Percentiles rank a stretch among this genome's conserved stretches.
Evolutionary conservation across 345 rosid species (phyloP).

Genomic region (Trapa incisa): DNA sequence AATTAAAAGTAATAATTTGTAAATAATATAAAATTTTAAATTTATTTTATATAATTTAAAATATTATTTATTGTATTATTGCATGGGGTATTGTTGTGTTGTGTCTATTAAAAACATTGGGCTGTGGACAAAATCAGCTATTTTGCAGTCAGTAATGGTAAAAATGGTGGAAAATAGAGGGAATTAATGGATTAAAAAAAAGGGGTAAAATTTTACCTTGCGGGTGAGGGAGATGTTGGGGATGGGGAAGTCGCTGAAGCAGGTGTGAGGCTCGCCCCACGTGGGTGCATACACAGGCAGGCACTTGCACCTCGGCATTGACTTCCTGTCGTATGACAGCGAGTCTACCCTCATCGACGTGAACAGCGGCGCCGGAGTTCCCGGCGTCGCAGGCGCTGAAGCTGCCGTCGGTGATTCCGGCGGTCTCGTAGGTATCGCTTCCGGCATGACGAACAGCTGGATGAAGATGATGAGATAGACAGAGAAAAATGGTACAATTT

Average conservation of each 20-base stretch:
- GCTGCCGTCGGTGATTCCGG: slow-evolving; percentile 38
- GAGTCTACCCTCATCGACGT: slow-evolving; percentile 65
- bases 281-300: slow-evolving; percentile 63
- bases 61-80: too few species aligned
- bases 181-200: too few species aligned
- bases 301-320: slow-evolving; percentile 79
- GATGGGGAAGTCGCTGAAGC: slow-evolving; percentile 70
- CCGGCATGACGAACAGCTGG: not conserved
- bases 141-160: too few species aligned
- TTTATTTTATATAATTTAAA: too few species aligned
- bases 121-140: too few species aligned
- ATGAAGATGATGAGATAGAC: not conserved
- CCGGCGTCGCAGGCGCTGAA: slow-evolving; percentile 86
- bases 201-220: slow-evolving; percentile 38
- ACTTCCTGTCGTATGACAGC: slow-evolving; percentile 81
- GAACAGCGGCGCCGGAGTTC: slow-evolving; percentile 84
- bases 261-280: slow-evolving; percentile 55
- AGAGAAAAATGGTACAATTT: not conserved
- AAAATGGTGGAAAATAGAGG: too few species aligned
- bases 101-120: too few species aligned
- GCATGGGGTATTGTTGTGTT: too few species aligned
- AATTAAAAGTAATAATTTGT: too few species aligned
- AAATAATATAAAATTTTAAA: too few species aligned
- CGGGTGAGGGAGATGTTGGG: slow-evolving; percentile 78
- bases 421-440: slow-evolving; percentile 13